A percentile compares a stretch with the other conserved stretches of the same genome.
These are phyloP conservation scores for Dicorynia guianensis DNA, from an alignment of 306 rosid genomes.

Conservation along the genomic window DNA sequence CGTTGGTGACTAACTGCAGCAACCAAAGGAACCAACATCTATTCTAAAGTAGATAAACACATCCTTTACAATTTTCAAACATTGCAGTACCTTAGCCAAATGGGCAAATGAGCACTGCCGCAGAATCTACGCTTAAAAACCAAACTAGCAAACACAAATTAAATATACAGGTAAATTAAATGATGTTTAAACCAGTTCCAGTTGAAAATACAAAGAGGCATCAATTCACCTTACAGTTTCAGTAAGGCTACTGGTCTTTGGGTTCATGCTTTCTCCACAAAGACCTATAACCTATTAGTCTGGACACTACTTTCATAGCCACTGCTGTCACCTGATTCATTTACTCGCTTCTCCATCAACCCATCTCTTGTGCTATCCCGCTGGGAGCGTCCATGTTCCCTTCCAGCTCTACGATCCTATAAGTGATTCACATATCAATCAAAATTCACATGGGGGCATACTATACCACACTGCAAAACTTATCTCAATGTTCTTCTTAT, in stretches of 20 bases:
- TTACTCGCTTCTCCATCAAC: constrained; percentile 51
- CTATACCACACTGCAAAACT: no score
- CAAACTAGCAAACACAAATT: constrained; percentile 12
- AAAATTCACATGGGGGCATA: no score
- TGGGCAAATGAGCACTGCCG: neutral
- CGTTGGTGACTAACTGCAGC: no score
- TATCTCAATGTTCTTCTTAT: no score
- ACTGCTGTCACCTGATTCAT: constrained; percentile 69
- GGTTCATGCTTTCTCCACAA: constrained; percentile 55
- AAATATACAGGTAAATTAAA: neutral
- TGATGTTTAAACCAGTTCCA: no score
- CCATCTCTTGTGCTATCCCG: constrained; percentile 29
- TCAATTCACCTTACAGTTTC: constrained; percentile 31
- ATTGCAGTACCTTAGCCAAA: neutral
- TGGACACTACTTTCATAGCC: constrained; percentile 70
- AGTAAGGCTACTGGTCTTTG: constrained; percentile 41
- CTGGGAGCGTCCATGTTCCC: constrained; percentile 53
- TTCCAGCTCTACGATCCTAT: constrained; percentile 63
- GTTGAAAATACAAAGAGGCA: neutral
- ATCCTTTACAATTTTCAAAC: no score
- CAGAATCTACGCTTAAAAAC: constrained; percentile 5
- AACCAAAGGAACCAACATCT: no score
- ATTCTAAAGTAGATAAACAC: no score
- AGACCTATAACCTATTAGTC: constrained; percentile 37
- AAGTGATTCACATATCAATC: neutral